Percentiles rank a stretch among this genome's conserved stretches.
These are phyloP conservation scores for Maudiozyma bulderi DNA, from an alignment of 805 yeast genomes.

Conservation along the genomic window DNA sequence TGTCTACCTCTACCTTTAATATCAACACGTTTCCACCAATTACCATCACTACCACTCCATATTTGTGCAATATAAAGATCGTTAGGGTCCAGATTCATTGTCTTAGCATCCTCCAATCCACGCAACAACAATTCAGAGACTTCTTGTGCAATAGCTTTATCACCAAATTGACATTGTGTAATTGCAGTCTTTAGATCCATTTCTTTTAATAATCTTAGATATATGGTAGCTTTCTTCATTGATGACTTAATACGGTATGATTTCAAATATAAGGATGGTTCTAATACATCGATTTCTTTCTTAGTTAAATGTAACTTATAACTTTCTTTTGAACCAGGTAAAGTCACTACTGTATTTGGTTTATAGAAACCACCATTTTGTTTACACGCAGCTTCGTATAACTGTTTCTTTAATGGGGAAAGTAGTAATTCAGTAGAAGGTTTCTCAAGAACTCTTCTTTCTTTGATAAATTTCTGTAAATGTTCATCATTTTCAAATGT, in stretches of 20 bases:
- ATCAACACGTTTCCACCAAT: conserved; percentile 60
- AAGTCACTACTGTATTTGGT: conserved; percentile 42
- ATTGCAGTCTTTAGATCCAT: conserved; percentile 69
- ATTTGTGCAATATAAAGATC: conserved; percentile 65
- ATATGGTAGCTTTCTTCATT: conserved; percentile 75
- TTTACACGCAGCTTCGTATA: conserved; percentile 53
- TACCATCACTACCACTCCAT: conserved; percentile 90
- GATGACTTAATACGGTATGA: conserved; percentile 81
- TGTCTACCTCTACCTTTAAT: conserved; percentile 84
- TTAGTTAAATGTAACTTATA: conserved; percentile 50
- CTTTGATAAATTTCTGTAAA: conserved; percentile 43
- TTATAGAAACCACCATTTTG: conserved; percentile 61
- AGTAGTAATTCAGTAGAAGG: conserved; percentile 47
- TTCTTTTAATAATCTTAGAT: conserved; percentile 66
- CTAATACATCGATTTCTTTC: conserved; percentile 67
- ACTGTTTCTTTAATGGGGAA: conserved; percentile 58
- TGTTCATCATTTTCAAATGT: conserved; percentile 28
- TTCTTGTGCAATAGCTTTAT: conserved; percentile 70
- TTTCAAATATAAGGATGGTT: conserved; percentile 77
- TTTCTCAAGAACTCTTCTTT: conserved; percentile 34
- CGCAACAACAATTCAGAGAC: conserved; percentile 63
- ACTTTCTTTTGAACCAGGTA: conserved; percentile 32
- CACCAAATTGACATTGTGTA: conserved; percentile 83
- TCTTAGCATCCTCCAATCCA: conserved; percentile 61
- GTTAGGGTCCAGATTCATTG: conserved; percentile 48